phyloP scores from a whole-genome alignment of 176 grass and related monocot genomes.

The Paspalum notatum region DNA sequence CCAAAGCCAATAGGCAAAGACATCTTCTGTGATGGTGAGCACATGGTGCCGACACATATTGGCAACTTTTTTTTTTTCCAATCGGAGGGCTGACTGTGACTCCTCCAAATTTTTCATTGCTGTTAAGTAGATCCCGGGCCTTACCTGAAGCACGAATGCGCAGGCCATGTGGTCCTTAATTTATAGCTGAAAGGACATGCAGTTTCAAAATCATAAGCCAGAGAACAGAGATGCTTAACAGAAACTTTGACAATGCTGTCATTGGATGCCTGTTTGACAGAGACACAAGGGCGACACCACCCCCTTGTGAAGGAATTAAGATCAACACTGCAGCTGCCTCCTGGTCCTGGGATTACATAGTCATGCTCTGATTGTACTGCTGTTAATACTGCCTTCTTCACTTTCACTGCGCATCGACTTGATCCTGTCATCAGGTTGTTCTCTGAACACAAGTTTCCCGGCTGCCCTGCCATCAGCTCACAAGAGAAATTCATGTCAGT shows the following conservation, averaged over 20 bases:
- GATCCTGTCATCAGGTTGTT: background rate
- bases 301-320: background rate
- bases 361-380: background rate
- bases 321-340: background rate
- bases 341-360: background rate
- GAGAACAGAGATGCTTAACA: background rate
- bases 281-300: background rate
- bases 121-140: background rate
- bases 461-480: background rate
- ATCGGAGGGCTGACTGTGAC: conserved; percentile 6
- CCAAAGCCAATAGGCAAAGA: background rate
- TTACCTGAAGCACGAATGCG: background rate
- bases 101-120: background rate
- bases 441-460: background rate
- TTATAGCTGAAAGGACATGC: background rate
- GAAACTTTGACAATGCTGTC: background rate
- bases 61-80: background rate
- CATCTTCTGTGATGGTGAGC: conserved; percentile 26
- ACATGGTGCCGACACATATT: conserved; percentile 28
- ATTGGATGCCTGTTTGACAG: conserved; percentile 12
- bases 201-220: background rate
- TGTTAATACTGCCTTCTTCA: background rate
- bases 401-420: background rate
- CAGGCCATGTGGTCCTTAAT: background rate
- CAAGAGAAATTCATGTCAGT: background rate